Evolutionary conservation across 23 red algal species (phyloP), one percentile per base, ranked within the genome.

Genomic region (Cyanidium caldarium): DNA sequence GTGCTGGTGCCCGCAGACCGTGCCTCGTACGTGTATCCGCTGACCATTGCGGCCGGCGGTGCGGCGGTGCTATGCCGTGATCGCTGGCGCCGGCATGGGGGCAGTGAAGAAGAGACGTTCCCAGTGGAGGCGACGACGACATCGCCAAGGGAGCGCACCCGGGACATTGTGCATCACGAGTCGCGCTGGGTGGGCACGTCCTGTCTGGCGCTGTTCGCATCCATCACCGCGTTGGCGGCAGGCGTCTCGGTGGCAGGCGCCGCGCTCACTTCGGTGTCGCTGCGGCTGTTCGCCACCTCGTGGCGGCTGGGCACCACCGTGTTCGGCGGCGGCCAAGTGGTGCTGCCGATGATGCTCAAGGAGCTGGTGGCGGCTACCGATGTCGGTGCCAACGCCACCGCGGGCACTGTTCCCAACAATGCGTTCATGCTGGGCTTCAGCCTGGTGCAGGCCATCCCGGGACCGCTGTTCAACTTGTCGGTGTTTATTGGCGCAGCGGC

Each of bases 381-480:
- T 34, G 3, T 3, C 68, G 66, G 78, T 31, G 68, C 71, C 37
- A 45, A 79, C 66, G 74, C 79, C 12, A 68, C 69, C 23, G 44
- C 57, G 1, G 65, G 73, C 37, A 40, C 65, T 2, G 19, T 86
- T 7, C 68, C 82, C 26, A 31, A 57, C 12, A 40, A 42, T 13
- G 76, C 80, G 13, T 79, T 87, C 43, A 42, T 79, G n/a, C 51
- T 65, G 3, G 83, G 83, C 40, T 86, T 86, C 45, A 73, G 43
- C 15, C 74, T 79, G 10, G 70, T 78, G 21, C 66, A 77, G 23
- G 61, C 57, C 30, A 58, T 79, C 10, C 75, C 83, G 2, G 83
- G 83, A 0, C 83, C 83, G 13, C 72, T 87, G 68, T 87, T 87
- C 58, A 80, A 87, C 70, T 23, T 87, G 33, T 70, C 83, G 2